Conservation (phyloP, 2,329 filamentous ascomycete species). For the Hymenoscyphus repandus region DNA sequence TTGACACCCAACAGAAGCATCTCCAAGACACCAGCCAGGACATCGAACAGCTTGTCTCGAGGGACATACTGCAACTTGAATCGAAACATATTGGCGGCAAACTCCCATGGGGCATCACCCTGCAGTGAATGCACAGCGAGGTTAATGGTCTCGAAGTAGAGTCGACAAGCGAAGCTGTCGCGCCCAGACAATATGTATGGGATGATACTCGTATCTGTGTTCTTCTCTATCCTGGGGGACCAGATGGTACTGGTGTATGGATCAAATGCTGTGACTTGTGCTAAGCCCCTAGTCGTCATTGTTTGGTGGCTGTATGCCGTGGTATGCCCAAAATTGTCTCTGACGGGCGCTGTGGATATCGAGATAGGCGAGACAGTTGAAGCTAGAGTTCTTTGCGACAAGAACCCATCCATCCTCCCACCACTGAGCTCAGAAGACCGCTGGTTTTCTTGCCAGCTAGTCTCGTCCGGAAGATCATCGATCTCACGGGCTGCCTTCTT, state of each 20-base stretch:
- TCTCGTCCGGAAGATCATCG: background rate
- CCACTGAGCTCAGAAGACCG: background rate
- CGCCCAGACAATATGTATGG: constrained; percentile 17
- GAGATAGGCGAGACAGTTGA: background rate
- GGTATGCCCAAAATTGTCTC: background rate
- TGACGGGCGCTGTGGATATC: background rate
- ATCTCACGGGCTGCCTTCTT: constrained; percentile 3
- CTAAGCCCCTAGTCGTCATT: background rate
- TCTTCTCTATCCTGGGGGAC: background rate
- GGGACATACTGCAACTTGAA: constrained; percentile 11
- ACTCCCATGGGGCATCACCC: background rate
- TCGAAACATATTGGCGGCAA: constrained; percentile 10
- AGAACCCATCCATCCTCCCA: background rate
- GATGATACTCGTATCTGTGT: constrained; percentile 1
- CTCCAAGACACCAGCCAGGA: constrained; percentile 8
- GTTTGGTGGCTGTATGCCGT: background rate
- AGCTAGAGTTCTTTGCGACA: no score
- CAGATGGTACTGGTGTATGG: constrained; percentile 2
- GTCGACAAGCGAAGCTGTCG: constrained; percentile 15
- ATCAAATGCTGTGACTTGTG: background rate
- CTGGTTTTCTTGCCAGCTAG: background rate
- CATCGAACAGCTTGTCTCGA: background rate
- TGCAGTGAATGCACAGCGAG: constrained; percentile 5
- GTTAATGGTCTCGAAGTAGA: constrained; percentile 16
- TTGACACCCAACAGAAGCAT: constrained; percentile 14